Conservation (phyloP, 345 rosid genomes). For the Viola odorata region DNA sequence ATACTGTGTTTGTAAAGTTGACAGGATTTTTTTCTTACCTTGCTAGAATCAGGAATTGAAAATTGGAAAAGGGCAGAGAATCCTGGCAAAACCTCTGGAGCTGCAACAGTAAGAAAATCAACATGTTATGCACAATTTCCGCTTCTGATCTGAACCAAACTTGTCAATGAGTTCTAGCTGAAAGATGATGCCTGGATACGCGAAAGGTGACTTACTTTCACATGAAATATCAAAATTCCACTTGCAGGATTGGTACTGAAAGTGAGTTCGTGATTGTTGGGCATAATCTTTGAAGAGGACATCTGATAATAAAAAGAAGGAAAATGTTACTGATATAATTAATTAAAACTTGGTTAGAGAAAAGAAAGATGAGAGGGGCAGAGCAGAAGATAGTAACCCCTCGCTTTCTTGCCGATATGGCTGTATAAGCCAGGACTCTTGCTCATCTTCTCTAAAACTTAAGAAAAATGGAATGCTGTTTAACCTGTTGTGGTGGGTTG, state of each 20-base stretch:
- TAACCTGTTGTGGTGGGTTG: constrained; percentile 7
- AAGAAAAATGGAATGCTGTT: neutral
- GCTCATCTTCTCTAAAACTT: constrained; percentile 21
- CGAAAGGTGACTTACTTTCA: constrained; percentile 29
- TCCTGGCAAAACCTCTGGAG: constrained; percentile 42
- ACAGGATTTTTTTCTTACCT: constrained; percentile 19
- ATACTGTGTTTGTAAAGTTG: neutral
- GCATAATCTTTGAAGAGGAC: constrained; percentile 50
- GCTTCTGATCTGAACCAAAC: neutral
- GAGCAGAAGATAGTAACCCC: constrained; percentile 26
- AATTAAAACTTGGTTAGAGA: neutral
- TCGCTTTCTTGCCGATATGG: constrained; percentile 48
- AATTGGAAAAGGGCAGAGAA: constrained; percentile 37
- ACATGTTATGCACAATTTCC: neutral
- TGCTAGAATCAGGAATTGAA: constrained; percentile 37
- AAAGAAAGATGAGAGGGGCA: neutral
- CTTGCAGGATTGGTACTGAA: constrained; percentile 22
- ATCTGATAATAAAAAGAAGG: constrained; percentile 28
- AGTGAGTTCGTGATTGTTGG: constrained; percentile 32
- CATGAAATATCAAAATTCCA: constrained; percentile 42
- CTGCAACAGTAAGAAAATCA: constrained; percentile 21
- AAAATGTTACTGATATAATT: neutral
- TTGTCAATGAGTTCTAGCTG: neutral
- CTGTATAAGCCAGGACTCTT: constrained; percentile 36
- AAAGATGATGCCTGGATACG: neutral